A percentile compares a stretch with the other conserved stretches of the same genome.
phyloP scores from a whole-genome alignment of 2,329 filamentous ascomycete genomes.

The Catunica adiposa region DNA sequence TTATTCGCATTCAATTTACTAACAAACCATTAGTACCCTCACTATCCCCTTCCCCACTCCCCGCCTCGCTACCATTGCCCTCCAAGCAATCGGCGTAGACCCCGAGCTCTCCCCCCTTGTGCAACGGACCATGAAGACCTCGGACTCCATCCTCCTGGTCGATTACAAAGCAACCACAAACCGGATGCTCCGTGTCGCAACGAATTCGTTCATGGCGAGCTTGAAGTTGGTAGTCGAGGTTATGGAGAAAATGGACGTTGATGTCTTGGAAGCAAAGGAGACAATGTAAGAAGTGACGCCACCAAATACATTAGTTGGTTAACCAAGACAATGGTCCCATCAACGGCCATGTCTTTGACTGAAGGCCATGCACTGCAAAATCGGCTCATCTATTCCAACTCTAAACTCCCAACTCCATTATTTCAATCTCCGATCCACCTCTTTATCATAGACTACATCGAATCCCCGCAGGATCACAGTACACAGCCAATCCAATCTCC shows the following conservation, averaged over 20 bases:
- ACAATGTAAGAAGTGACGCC: not conserved
- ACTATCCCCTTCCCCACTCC: slow-evolving; percentile 66
- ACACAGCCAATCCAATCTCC: too few species aligned
- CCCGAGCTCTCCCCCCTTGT: slow-evolving; percentile 78
- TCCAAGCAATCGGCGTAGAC: slow-evolving; percentile 66
- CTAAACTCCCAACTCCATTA: too few species aligned
- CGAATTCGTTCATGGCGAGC: slow-evolving; percentile 93
- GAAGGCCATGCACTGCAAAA: too few species aligned
- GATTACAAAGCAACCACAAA: slow-evolving; percentile 82
- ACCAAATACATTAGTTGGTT: not conserved
- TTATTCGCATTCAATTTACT: slow-evolving; percentile 7
- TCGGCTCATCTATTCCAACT: too few species aligned
- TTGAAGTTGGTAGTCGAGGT: slow-evolving; percentile 69
- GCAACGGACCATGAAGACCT: slow-evolving; percentile 48
- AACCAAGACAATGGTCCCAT: too few species aligned
- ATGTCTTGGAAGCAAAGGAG: slow-evolving; percentile 42
- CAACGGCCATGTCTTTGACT: too few species aligned
- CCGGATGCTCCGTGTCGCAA: slow-evolving; percentile 86
- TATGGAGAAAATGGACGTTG: slow-evolving; percentile 78
- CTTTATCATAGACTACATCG: too few species aligned
- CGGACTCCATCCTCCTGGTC: slow-evolving; percentile 43
- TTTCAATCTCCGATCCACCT: too few species aligned
- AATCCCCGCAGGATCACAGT: too few species aligned
- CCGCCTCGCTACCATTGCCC: slow-evolving; percentile 60
- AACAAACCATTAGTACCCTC: slow-evolving; percentile 43